Evolutionary conservation across 306 rosid genomes (phyloP), one percentile per base, ranked within the genome.

Genomic region (Prunus kanzakura): DNA sequence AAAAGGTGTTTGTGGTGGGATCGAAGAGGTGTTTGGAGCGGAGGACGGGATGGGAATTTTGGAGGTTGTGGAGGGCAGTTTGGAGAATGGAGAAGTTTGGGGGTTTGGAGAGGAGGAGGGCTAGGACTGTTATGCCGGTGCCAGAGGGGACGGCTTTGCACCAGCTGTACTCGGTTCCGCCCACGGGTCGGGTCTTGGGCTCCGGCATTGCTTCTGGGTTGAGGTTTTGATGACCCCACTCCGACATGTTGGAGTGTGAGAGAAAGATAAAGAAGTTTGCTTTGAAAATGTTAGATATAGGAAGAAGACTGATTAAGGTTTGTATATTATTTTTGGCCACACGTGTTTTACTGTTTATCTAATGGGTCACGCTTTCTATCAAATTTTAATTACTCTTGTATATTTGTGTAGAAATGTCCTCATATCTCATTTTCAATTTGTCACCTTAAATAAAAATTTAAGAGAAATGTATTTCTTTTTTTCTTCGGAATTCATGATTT

Each of bases 91-190:
- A 22, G 60, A 90, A 66, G 38, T 80, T 72, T 0, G 91, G 96
- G 10, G 89, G 85, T 69, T 89, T 92, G 2, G 97, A 85, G 80
- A 95, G 72, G 77, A 87, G 93, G 86, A 95, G 84, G 41, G 88
- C 88, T 0, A 92, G 78, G 19, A 92, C 98, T 2, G 98, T 90
- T 32, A 86, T 73, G 62, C 98, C 98, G 20, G 98, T 95, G 82
- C 98, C 97, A n/a, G 58, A 13, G 11, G 91, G 97, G 0, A 89
- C 97, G 62, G 96, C 93, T 78, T 69, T 82, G 92, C 97, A 92
- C 98, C 98, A 95, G 82, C 96, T 87, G 92, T 72, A 81, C 80
- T 95, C 98, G 35, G 97, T 95, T 78, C 97, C 97, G 10, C 98
- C 98, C 47, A 85, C 90, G 68, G 85, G 78, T 51, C 98, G 91